Base-by-base conservation (phyloP, 2,329 filamentous ascomycete genomes). In the Stagonosporopsis rhizophila region DNA sequence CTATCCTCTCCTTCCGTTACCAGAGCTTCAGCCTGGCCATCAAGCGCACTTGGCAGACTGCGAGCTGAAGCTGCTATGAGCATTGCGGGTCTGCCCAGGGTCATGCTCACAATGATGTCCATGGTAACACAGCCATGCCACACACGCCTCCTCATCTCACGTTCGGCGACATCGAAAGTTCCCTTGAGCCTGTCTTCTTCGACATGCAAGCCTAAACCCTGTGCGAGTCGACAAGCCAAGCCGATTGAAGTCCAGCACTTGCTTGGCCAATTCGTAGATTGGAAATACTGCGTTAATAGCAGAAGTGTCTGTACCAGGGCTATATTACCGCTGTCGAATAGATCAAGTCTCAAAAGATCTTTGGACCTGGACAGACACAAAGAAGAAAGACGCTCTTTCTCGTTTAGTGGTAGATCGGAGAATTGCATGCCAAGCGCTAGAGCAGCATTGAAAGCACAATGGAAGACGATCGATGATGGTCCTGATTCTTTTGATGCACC, bases 31-130 rank as follows among this genome's bases (percentile, higher is more conserved):
- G 47, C 46, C 9, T 52, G 37, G 15, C 39, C 44, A 20, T 52
- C 46, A 2, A 51, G 27, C 5, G 52, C 37, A 15, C 7, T 35
- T 17, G 56, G 56, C 12, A 52, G 37, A 27, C 45, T 50, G 4
- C 41, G 45, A 22, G 28, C 27, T n/a, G 17, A 37, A 14, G 47
- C 35, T 14, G 46, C 51, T 34, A 47, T n/a, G 19, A 59, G 52
- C 56, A 56, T 56, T 11, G 51, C 56, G 38, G 56, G 56, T n/a
- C 56, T 41, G 15, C 56, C 56, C 15, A 59, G 38, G 11, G 56
- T 56, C 56, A 59, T 59, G 46, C 56, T 59, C 28, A 59, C 56
- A 15, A 52, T 45, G 9, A 52, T 48, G n/a, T 57, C 54, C 30
- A 58, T 15, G 4, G 50, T 54, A 17, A 54, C 44, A 35, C 55